Percentiles rank a stretch among this genome's conserved stretches.
phyloP scores from a whole-genome alignment of 176 grass and related monocot genomes.

The Carex scoparia region DNA sequence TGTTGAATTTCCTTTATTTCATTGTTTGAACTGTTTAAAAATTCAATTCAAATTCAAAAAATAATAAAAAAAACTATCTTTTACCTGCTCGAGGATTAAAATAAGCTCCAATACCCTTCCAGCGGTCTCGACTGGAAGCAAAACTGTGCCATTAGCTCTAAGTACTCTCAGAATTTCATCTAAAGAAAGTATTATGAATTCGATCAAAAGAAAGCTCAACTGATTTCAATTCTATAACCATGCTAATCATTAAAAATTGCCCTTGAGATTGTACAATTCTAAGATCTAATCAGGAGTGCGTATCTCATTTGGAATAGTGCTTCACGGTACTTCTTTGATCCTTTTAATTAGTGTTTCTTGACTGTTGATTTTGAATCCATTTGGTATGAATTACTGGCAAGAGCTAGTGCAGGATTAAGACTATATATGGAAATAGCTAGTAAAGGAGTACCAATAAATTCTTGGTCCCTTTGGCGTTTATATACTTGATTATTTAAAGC shows the following conservation, averaged over 20 bases:
- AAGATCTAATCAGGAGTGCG: neutral
- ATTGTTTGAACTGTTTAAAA: neutral
- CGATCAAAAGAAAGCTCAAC: neutral
- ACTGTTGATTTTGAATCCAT: neutral
- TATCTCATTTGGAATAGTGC: neutral
- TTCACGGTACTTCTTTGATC: neutral
- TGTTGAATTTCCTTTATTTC: neutral
- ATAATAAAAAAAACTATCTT: neutral
- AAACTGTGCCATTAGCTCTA: conserved; percentile 57
- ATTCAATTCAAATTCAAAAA: neutral
- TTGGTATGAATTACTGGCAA: neutral
- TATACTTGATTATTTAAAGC: conserved; percentile 89
- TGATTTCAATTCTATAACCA: neutral
- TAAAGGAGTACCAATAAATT: conserved; percentile 63
- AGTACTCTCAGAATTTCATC: conserved; percentile 70
- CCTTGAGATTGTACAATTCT: neutral
- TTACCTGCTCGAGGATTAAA: conserved; percentile 85
- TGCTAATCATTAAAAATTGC: neutral
- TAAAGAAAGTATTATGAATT: conserved; percentile 38
- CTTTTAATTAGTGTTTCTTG: neutral
- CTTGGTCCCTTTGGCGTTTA: conserved; percentile 80
- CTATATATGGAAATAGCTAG: neutral
- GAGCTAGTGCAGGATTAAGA: neutral
- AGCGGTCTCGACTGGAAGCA: conserved; percentile 91
- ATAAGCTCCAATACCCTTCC: conserved; percentile 92